A percentile compares a stretch with the other conserved stretches of the same genome.
Conservation (phyloP, 2,329 filamentous ascomycete species). For the Aspergillaceae sp. region DNA sequence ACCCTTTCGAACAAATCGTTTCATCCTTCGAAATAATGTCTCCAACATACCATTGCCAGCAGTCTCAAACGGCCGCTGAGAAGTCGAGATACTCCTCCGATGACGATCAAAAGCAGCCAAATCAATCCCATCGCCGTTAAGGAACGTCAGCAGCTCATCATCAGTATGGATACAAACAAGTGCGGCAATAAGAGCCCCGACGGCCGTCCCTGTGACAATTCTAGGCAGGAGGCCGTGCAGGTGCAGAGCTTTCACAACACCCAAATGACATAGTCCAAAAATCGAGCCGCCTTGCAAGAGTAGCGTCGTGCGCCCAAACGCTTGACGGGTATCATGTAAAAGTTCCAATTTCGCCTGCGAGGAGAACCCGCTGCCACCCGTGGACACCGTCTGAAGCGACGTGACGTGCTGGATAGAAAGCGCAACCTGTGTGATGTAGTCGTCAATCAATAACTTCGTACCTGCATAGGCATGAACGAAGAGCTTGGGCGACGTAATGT, state of each 20-base stretch:
- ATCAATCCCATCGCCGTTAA: conserved; percentile 73
- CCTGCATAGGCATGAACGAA: conserved; percentile 81
- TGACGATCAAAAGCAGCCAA: conserved; percentile 62
- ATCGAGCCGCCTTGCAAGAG: conserved; percentile 85
- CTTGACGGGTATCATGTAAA: conserved; percentile 76
- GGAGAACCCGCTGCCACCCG: conserved; percentile 47
- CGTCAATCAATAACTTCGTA: conserved; percentile 82
- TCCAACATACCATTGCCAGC: conserved; percentile 36
- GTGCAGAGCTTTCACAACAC: conserved; percentile 81
- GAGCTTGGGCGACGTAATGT: conserved; percentile 71
- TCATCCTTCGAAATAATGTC: conserved; percentile 58
- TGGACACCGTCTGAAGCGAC: conserved; percentile 51
- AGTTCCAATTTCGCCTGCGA: conserved; percentile 77
- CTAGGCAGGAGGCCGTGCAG: conserved; percentile 71
- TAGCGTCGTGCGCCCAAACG: conserved; percentile 76
- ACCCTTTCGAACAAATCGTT: conserved; percentile 63
- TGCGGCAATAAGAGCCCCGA: conserved; percentile 80
- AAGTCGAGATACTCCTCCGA: neutral
- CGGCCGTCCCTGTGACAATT: conserved; percentile 86
- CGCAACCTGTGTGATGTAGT: conserved; percentile 80
- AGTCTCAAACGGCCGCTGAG: conserved; percentile 12
- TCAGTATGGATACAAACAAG: conserved; percentile 81
- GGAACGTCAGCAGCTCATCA: conserved; percentile 67
- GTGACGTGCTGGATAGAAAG: conserved; percentile 71
- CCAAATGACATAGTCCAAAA: conserved; percentile 82